These are phyloP conservation scores for Dimargaris xerosporica DNA, from an alignment of 192 early-diverging fungal genomes.

Conservation along the genomic window DNA sequence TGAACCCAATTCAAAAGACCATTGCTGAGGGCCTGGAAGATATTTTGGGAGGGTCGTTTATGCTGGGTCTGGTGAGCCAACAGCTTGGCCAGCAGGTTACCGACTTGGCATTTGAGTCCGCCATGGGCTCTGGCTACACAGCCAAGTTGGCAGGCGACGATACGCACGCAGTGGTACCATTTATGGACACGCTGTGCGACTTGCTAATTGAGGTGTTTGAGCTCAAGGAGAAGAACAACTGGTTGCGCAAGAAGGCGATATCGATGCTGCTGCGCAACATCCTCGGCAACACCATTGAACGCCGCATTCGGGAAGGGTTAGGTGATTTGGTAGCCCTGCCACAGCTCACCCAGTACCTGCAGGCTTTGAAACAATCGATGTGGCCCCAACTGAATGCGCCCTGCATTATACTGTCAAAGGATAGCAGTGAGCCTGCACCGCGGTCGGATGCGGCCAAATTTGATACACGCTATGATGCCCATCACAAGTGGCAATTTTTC, in stretches of 20 bases:
- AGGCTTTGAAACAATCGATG: conserved; percentile 19
- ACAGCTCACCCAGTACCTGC: conserved; percentile 15
- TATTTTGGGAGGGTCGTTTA: conserved; percentile 46
- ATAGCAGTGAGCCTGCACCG: neutral
- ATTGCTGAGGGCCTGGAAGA: conserved; percentile 59
- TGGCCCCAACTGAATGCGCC: conserved; percentile 19
- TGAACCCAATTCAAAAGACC: conserved; percentile 54
- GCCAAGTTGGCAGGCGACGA: conserved; percentile 11
- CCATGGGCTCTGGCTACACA: conserved; percentile 8
- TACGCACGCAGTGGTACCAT: conserved; percentile 25
- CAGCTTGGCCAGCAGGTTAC: conserved; percentile 47
- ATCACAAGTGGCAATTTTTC: conserved; percentile 36
- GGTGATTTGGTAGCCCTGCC: conserved; percentile 18
- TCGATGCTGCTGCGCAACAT: conserved; percentile 74
- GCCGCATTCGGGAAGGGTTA: conserved; percentile 31
- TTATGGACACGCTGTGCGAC: conserved; percentile 63
- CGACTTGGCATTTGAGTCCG: neutral
- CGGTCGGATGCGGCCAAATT: conserved; percentile 24
- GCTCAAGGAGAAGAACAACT: conserved; percentile 72
- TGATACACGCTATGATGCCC: conserved; percentile 30
- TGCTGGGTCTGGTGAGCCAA: conserved; percentile 55
- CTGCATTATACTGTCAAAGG: conserved; percentile 1
- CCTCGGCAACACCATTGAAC: conserved; percentile 74
- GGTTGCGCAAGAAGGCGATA: conserved; percentile 74
- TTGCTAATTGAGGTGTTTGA: conserved; percentile 88